Base-by-base conservation (phyloP, 192 early-diverging fungal genomes). In the Pilaira anomala region DNA sequence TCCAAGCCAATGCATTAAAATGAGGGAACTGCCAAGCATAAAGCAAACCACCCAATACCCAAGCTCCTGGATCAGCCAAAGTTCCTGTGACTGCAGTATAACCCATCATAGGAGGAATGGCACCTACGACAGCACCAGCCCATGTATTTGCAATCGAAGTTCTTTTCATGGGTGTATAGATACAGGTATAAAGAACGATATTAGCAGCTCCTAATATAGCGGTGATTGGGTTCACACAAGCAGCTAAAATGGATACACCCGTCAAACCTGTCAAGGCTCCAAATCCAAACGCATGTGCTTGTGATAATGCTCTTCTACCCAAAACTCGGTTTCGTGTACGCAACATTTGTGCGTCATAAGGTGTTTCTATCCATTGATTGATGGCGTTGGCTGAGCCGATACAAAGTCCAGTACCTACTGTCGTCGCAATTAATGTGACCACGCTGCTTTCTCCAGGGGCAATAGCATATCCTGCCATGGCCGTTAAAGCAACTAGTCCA, bases 11-110 rank as follows among this genome's bases (percentile, higher is more conserved):
- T 2, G 94, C 83, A 76, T 98, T 98, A 70, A 98, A 98, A 69
- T 98, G 97, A 26, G 97, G 97, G 74, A 98, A 98, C 79, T 98
- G 97, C 97, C 97, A 98, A 0, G 93, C 89, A 75, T 92, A 98
- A 42, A 98, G 76, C 1, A 93, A 76, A 0, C 73, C 81, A 18
- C 85, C 94, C 57, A 98, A 68, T 3, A 96, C 65, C 86, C 85
- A 90, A 1, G 92, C 89, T 21, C 91, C 94, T 3, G 86, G 70
- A 19, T 88, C 91, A 12, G 9, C 9, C 18, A 87, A 50, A 7
- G 75, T 51, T 26, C 88, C 88, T 0, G 95, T 93, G 28, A 85
- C 88, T 6, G 97, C 97, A 1, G 89, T 84, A 92, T 94, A 98
- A 2, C 97, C 97, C 88, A 98, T 96, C 81, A 98, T 87, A 4